Conservation (phyloP, 768 basidiomycete species). For the Psilocybe cubensis region DNA sequence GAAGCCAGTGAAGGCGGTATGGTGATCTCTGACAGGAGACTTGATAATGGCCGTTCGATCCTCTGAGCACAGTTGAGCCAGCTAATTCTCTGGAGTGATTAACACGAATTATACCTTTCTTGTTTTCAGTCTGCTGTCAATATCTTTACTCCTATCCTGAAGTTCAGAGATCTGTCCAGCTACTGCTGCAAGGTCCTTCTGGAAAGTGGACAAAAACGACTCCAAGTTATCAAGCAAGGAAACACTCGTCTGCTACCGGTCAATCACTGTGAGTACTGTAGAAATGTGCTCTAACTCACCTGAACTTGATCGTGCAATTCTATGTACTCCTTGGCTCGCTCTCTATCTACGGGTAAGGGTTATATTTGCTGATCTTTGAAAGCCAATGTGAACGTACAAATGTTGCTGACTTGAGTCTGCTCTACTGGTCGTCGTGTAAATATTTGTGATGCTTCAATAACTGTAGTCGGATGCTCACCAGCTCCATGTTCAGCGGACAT, state of each 20-base stretch:
- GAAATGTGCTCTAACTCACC: conserved; percentile 41
- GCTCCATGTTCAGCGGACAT: conserved; percentile 17
- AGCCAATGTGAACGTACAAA: conserved; percentile 33
- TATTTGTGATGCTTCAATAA: neutral
- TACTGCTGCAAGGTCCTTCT: conserved; percentile 90
- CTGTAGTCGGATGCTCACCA: too few relatives aligned
- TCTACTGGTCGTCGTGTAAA: conserved; percentile 12
- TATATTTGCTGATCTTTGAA: neutral
- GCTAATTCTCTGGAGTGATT: neutral
- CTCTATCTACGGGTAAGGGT: conserved; percentile 32
- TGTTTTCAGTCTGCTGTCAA: conserved; percentile 84
- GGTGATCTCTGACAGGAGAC: conserved; percentile 77
- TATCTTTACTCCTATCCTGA: conserved; percentile 87
- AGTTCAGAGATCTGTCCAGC: conserved; percentile 96
- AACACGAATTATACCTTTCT: conserved; percentile 63
- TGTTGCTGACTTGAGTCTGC: conserved; percentile 25
- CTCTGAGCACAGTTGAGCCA: conserved; percentile 52
- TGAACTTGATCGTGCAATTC: conserved; percentile 93
- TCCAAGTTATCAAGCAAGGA: conserved; percentile 86
- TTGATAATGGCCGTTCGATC: conserved; percentile 87
- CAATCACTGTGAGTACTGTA: neutral
- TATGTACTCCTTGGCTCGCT: conserved; percentile 65
- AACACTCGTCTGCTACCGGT: conserved; percentile 72
- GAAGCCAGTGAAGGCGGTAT: conserved; percentile 81
- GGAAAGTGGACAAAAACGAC: conserved; percentile 92